Evolutionary conservation across 2,329 filamentous ascomycete genomes (phyloP).

Genomic region (Didymella exigua): DNA sequence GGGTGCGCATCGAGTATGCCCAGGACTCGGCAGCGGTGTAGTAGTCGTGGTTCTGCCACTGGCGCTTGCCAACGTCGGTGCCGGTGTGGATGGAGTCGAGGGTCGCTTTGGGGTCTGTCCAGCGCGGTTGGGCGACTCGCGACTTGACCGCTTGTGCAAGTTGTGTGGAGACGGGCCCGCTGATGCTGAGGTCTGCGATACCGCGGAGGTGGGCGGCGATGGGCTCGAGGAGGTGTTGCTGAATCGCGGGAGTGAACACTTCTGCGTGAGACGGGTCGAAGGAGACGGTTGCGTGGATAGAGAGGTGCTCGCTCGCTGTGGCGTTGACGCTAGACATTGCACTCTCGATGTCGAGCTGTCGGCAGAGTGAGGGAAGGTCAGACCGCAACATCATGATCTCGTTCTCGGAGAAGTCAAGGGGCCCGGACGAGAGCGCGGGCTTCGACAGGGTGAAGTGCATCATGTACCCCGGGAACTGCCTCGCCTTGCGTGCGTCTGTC

Average conservation of each 20-base stretch:
- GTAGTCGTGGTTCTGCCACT: slow-evolving; percentile 34
- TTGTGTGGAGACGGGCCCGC: slow-evolving; percentile 22
- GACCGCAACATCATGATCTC: slow-evolving; percentile 34
- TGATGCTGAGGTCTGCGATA: slow-evolving; percentile 26
- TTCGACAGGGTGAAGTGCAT: slow-evolving; percentile 37
- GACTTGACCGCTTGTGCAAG: slow-evolving; percentile 20
- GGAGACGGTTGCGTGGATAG: slow-evolving; percentile 23
- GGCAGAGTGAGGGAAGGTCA: slow-evolving; percentile 30
- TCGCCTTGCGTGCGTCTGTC: slow-evolving; percentile 21
- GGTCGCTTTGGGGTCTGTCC: slow-evolving; percentile 30
- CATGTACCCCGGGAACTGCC: slow-evolving; percentile 31
- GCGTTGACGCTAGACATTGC: slow-evolving; percentile 33
- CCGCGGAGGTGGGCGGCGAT: slow-evolving; percentile 29
- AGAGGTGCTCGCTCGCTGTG: slow-evolving; percentile 26
- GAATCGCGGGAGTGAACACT: slow-evolving; percentile 26
- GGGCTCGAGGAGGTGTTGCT: slow-evolving; percentile 27
- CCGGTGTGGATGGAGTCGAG: slow-evolving; percentile 34
- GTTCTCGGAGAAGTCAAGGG: slow-evolving; percentile 27
- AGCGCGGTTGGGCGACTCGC: slow-evolving; percentile 29
- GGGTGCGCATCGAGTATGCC: slow-evolving; percentile 31
- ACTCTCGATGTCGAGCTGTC: slow-evolving; percentile 32
- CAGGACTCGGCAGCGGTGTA: slow-evolving; percentile 29
- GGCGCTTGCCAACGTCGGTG: slow-evolving; percentile 35
- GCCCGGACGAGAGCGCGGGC: slow-evolving; percentile 19
- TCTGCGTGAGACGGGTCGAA: slow-evolving; percentile 24